Percentiles rank a stretch among this genome's conserved stretches.
phyloP scores from a whole-genome alignment of 257 asterid species.

The Solanum gandarillasii region DNA sequence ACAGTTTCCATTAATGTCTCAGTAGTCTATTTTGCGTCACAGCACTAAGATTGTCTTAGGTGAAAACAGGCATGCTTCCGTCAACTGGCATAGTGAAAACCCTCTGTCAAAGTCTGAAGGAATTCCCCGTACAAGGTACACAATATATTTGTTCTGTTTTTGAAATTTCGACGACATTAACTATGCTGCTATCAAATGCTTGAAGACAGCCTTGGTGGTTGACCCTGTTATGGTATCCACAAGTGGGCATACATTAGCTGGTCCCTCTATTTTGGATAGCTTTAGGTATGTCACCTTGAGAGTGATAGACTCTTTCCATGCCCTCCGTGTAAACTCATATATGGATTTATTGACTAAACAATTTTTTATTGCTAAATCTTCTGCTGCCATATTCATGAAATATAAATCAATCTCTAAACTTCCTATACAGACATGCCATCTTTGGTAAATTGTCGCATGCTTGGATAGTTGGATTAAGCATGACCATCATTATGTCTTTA shows the following conservation, averaged over 20 bases:
- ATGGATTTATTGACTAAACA: neutral
- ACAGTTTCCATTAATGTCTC: neutral
- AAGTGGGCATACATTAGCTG: constrained; percentile 77
- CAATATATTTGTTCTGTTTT: neutral
- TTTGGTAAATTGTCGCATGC: neutral
- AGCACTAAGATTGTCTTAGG: constrained; percentile 45
- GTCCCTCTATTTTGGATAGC: constrained; percentile 48
- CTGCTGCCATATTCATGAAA: neutral
- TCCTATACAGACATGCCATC: neutral
- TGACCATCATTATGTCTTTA: neutral
- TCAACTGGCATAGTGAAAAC: constrained; percentile 63
- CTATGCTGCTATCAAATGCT: constrained; percentile 7
- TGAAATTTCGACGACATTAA: neutral
- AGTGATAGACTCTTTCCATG: neutral
- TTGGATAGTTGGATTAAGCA: neutral
- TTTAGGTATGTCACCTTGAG: constrained; percentile 40
- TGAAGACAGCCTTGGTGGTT: constrained; percentile 86
- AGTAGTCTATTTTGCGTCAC: neutral
- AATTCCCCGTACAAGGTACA: constrained; percentile 62
- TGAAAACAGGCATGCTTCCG: constrained; percentile 98
- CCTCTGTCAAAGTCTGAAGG: constrained; percentile 59
- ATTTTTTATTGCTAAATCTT: neutral
- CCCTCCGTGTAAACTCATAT: neutral
- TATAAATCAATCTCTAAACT: neutral
- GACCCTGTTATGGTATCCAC: constrained; percentile 99